Percentiles rank a stretch among this genome's conserved stretches.
phyloP scores from a whole-genome alignment of 176 grass and related monocot species.

The Eremochloa ophiuroides region DNA sequence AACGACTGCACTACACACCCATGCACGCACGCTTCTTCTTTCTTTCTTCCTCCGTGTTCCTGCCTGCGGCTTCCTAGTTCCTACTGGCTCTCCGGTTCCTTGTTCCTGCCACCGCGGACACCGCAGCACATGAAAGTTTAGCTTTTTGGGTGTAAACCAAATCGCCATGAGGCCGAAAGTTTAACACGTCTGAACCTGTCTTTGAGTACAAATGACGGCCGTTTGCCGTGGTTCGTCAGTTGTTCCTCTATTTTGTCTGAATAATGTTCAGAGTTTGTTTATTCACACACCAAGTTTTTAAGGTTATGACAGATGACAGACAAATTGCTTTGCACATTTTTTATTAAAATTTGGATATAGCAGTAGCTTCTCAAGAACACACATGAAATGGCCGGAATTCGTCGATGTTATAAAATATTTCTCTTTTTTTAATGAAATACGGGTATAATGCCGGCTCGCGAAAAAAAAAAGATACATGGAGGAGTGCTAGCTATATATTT shows the following conservation, averaged over 20 bases:
- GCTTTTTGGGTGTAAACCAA: neutral
- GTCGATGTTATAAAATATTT: too few species aligned
- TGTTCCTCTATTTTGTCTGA: neutral
- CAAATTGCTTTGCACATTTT: neutral
- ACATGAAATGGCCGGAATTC: too few species aligned
- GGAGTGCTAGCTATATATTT: neutral
- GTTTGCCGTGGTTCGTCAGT: neutral
- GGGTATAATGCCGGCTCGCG: too few species aligned
- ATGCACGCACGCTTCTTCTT: slow-evolving; percentile 22
- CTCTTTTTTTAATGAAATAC: too few species aligned
- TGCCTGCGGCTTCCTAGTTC: neutral
- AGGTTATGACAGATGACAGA: neutral
- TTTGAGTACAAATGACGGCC: neutral
- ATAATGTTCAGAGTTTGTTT: neutral
- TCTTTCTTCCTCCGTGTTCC: neutral
- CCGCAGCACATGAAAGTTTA: neutral
- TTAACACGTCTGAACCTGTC: neutral
- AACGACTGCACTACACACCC: neutral
- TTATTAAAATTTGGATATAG: neutral
- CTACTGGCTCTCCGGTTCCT: neutral
- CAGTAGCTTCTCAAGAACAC: neutral
- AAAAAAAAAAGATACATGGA: too few species aligned
- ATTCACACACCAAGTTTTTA: neutral
- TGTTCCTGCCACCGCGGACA: neutral
- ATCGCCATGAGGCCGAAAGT: neutral